Evolutionary conservation across 345 rosid species (phyloP), one percentile per base, ranked within the genome.

Genomic region (Garcia nutans): DNA sequence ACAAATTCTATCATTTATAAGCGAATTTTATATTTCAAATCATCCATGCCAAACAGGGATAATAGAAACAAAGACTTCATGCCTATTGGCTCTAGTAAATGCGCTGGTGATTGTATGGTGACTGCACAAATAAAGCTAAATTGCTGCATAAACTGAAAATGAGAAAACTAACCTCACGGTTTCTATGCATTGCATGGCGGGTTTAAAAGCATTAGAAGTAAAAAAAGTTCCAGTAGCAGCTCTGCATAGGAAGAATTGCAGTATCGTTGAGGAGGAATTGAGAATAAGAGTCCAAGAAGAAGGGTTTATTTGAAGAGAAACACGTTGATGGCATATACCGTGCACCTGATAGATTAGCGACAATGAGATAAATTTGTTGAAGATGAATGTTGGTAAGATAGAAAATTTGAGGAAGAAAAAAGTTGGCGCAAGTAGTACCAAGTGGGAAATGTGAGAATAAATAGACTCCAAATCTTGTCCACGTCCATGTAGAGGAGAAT

Each of bases 161-260:
- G n/a, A 45, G 42, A 56, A 69, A 41, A 24, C 57, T 57, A 69
- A 95, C 97, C 97, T 95, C 56, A 88, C 62, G 79, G 89, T 90
- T 79, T 88, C 91, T 61, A 93, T 80, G 84, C 91, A 92, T 50
- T 86, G 86, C 63, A 91, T 68, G 75, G 87, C 87, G 23, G 92
- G 85, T 80, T 76, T 77, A 71, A 83, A 75, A 55, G 86, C 75
- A 80, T 75, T 80, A 33, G 86, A 80, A 22, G 86, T 68, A 75
- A 62, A 49, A 28, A 68, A 73, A 57, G 89, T 81, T 72, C 62
- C 72, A 69, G 49, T 28, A 19, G 73, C 81, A 56, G 77, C 79
- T 41, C 84, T 82, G 74, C 84, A 78, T 3, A 90, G 82, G 75
- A 90, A 85, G 80, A 84, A 85, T 73, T 81, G 86, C 79, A 90